Percentiles rank a stretch among this genome's conserved stretches.
Conservation (phyloP, 495 filamentous ascomycete genomes). For the Rostrohypoxylon terebratum region DNA sequence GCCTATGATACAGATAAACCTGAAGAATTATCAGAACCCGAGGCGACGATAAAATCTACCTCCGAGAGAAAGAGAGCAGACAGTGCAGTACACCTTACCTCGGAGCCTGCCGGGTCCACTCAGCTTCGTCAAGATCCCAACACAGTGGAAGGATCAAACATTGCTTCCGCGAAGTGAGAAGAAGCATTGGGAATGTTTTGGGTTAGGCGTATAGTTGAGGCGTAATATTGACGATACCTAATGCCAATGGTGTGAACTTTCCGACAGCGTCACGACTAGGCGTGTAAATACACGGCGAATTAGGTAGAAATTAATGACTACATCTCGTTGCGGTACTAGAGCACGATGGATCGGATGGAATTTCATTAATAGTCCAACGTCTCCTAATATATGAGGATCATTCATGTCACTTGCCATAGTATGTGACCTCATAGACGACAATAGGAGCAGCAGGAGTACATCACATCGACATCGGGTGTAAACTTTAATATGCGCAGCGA, state of each 20-base stretch:
- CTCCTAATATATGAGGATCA: neutral
- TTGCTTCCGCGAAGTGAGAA: slow-evolving; percentile 19
- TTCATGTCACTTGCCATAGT: neutral
- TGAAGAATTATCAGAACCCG: neutral
- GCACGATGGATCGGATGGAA: neutral
- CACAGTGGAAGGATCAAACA: neutral
- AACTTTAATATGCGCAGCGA: neutral
- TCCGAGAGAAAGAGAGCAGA: slow-evolving; percentile 21
- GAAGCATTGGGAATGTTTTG: neutral
- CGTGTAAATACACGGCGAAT: too few relatives aligned
- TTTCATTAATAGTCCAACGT: neutral
- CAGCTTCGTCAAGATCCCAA: slow-evolving; percentile 27
- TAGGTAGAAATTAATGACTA: neutral
- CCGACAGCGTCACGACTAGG: neutral
- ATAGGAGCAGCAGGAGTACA: neutral
- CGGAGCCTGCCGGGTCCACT: slow-evolving; percentile 20
- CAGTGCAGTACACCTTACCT: slow-evolving; percentile 36
- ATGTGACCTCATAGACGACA: slow-evolving; percentile 14
- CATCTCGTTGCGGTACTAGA: neutral
- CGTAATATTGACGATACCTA: neutral
- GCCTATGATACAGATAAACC: neutral
- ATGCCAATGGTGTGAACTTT: neutral
- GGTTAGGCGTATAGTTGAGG: neutral
- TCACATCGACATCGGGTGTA: neutral
- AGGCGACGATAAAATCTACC: neutral